These are phyloP conservation scores for Gloeopeniophorella convolvens DNA, from an alignment of 768 basidiomycete genomes.

Conservation along the genomic window DNA sequence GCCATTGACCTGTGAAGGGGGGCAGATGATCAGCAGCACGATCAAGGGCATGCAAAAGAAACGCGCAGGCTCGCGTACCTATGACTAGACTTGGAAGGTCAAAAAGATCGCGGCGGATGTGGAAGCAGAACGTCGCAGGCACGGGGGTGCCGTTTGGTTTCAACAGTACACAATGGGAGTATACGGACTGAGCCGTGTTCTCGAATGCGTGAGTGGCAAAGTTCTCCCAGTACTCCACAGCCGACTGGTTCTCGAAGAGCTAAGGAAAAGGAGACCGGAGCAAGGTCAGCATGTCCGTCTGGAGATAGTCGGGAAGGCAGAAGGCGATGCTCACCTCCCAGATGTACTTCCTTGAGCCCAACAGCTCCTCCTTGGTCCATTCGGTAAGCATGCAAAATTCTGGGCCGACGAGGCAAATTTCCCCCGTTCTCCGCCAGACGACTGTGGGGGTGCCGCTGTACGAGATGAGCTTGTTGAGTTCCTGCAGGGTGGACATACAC, in stretches of 20 bases:
- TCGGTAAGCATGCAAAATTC: constrained; percentile 95
- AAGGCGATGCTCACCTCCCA: constrained; percentile 56
- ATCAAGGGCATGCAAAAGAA: neutral
- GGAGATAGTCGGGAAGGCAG: constrained; percentile 20
- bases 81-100: constrained; percentile 87
- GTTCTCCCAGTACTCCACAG: constrained; percentile 94
- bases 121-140: constrained; percentile 92
- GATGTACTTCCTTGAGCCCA: constrained; percentile 52
- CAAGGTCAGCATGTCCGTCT: constrained; percentile 1
- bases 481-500: constrained; percentile 39
- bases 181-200: constrained; percentile 92
- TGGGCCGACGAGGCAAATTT: constrained; percentile 93
- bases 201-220: constrained; percentile 97
- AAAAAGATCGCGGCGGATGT: constrained; percentile 88
- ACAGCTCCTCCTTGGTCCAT: constrained; percentile 80
- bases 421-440: constrained; percentile 96
- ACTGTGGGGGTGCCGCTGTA: constrained; percentile 97
- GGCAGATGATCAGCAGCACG: neutral
- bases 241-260: constrained; percentile 94
- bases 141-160: constrained; percentile 81
- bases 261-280: constrained; percentile 32
- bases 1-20: constrained; percentile 67
- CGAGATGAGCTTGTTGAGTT: constrained; percentile 94
- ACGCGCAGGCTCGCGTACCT: constrained; percentile 39
- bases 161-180: constrained; percentile 84